phyloP scores from a whole-genome alignment of 306 rosid genomes.

The Oemleria cerasiformis region DNA sequence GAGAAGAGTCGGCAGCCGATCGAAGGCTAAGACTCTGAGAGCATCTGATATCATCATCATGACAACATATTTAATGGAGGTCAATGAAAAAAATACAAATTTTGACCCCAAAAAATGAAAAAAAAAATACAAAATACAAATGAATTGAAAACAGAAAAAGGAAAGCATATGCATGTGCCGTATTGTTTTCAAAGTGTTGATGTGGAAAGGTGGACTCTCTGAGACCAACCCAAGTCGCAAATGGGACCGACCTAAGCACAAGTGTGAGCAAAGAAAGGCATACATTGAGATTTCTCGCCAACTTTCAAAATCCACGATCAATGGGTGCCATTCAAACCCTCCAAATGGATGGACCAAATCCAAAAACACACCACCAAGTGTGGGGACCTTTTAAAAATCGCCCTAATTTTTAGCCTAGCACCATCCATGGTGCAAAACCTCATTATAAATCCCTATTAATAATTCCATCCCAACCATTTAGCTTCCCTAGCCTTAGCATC shows the following conservation, averaged over 20 bases:
- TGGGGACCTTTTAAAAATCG: slow-evolving; percentile 16
- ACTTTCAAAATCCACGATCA: slow-evolving; percentile 19
- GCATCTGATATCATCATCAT: neutral
- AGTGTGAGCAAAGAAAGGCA: neutral
- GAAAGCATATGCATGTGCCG: slow-evolving; percentile 2
- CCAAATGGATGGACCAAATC: slow-evolving; percentile 43
- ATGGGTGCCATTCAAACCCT: slow-evolving; percentile 24
- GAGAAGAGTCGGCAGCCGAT: too few species aligned
- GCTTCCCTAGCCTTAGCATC: neutral
- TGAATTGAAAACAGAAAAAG: neutral
- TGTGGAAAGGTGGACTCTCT: slow-evolving; percentile 10
- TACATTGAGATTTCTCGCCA: neutral
- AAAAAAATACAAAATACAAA: neutral
- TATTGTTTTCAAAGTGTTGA: slow-evolving; percentile 2
- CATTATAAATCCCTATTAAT: slow-evolving; percentile 7
- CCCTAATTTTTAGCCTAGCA: slow-evolving; percentile 25
- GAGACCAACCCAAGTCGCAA: slow-evolving; percentile 10
- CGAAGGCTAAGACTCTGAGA: neutral
- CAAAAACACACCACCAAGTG: neutral
- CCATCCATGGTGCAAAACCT: slow-evolving; percentile 32
- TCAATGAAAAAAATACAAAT: neutral
- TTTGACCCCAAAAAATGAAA: too few species aligned
- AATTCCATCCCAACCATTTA: slow-evolving; percentile 29
- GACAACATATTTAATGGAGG: neutral
- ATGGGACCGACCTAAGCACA: slow-evolving; percentile 8